Base-by-base conservation (phyloP, 495 filamentous ascomycete genomes). In the Tirmania nivea region DNA sequence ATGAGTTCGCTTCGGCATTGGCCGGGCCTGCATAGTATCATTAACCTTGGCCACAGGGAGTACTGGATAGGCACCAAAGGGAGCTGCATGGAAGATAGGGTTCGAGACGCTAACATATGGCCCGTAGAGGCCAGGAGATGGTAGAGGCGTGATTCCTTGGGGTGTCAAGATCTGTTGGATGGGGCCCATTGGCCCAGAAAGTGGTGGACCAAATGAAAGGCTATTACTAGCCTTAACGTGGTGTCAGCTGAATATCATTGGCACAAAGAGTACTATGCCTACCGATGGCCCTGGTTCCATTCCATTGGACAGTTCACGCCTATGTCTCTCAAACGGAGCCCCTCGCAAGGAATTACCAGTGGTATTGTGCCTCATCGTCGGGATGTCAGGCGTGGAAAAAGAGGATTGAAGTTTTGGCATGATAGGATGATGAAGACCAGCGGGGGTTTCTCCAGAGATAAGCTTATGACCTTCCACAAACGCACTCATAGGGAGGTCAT, bases 311-410 rank as follows among this genome's bases (percentile, higher is more conserved):
- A 57, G 56, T 36, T 64, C 62, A 39, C 62, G 53, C 51, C 61
- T 51, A 54, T 61, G 57, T 52, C 66, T 58, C 55, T 60, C 42
- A 16, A 48, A 49, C 25, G 25, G 25, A 53, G 59, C 45, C 17
- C 62, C 48, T 48, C 63, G 57, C 57, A 59, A 60, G 48, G 55
- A 52, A 17, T 60, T 55, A 49, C 61, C 63, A 17, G 50, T 45
- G 36, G 52, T 52, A 35, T 50, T 25, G 48, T 52, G 78, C 71
- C 87, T 90, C 58, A 86, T 70, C 1, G 87, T 93, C n/a, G 89
- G 83, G 5, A 95, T 69, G 60, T 95, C 90, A 64, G 80, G 84
- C 19, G 86, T 80, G 2, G 90, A 95, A 67, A 84, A 95, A 2
- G 89, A 94, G 3, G 83, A 78, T 66, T 87, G 82, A 36, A 92